Conservation (phyloP, 176 grass and related monocot species). For the Zea mays region Zm-B73-REFERENCE-NAM-5.0 NC_050097.1:239611001-239611500, state of each 20-base stretch:
- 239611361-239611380: constrained; percentile 49
- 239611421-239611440: constrained; percentile 83
- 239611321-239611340: constrained; percentile 73
- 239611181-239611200: constrained; percentile 84
- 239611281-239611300: constrained; percentile 72
- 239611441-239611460: constrained; percentile 90
- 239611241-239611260: constrained; percentile 66
- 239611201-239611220: not conserved
- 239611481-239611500: not conserved
- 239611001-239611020: constrained; percentile 68
- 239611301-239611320: constrained; percentile 60
- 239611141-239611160: constrained; percentile 62
- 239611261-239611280: constrained; percentile 86
- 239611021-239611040: constrained; percentile 63
- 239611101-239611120: constrained; percentile 56
- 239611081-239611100: constrained; percentile 46
- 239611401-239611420: constrained; percentile 59
- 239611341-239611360: constrained; percentile 50
- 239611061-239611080: constrained; percentile 25
- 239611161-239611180: constrained; percentile 49
- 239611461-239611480: constrained; percentile 58
- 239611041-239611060: no score
- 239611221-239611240: no score
- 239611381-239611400: constrained; percentile 66
- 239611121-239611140: constrained; percentile 79